Percentiles rank a stretch among this genome's conserved stretches.
Conservation (phyloP, 129 eudicot species). For the Helianthus tuberosus region DNA sequence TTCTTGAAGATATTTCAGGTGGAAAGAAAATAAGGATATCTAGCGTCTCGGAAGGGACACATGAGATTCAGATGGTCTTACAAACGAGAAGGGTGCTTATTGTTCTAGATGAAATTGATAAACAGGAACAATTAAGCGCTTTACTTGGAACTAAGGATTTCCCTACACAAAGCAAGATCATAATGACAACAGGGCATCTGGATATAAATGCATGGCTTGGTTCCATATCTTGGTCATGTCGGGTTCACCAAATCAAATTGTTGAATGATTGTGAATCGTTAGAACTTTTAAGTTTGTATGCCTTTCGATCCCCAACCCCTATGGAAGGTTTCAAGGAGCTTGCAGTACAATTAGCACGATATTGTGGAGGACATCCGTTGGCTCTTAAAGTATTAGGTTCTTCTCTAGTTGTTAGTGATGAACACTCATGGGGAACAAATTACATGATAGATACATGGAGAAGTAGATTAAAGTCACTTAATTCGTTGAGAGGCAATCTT, state of each 20-base stretch:
- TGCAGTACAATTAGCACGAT: neutral
- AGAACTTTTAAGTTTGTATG: conserved; percentile 18
- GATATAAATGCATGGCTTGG: conserved; percentile 11
- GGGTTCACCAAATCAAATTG: neutral
- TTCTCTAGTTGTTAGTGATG: conserved; percentile 10
- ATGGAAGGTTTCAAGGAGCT: conserved; percentile 14
- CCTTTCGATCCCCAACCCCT: conserved; percentile 14
- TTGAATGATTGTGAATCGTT: conserved; percentile 16
- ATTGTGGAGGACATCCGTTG: conserved; percentile 18
- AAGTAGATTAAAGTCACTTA: conserved; percentile 17
- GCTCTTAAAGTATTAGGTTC: conserved; percentile 27
- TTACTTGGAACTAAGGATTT: conserved; percentile 15
- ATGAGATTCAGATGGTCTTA: conserved; percentile 3
- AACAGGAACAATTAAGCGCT: conserved; percentile 10
- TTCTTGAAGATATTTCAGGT: neutral
- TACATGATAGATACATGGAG: conserved; percentile 1
- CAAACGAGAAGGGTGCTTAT: conserved; percentile 4
- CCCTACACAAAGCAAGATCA: conserved; percentile 11
- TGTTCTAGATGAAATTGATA: conserved; percentile 27
- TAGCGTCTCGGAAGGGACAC: neutral
- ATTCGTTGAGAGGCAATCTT: conserved; percentile 4
- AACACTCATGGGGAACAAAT: neutral
- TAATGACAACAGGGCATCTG: conserved; percentile 12
- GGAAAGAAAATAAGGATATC: conserved; percentile 1
- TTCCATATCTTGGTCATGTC: conserved; percentile 2